Conservation (phyloP, 371 early-diverging fungal species). For the Mucor mucedo region DNA sequence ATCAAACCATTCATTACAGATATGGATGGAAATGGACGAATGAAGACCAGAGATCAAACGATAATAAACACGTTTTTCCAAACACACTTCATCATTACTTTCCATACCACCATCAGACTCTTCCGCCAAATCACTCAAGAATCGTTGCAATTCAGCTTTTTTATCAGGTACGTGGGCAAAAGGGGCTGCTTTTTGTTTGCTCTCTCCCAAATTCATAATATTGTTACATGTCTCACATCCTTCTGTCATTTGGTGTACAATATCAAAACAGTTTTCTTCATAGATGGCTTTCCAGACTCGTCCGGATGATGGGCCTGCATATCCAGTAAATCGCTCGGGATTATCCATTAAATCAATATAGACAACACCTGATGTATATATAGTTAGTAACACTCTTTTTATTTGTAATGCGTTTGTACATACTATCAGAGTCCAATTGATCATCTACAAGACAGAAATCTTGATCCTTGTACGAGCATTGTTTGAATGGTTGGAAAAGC, state of each 20-base stretch:
- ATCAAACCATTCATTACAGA: constrained; percentile 92
- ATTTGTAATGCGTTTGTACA: background rate
- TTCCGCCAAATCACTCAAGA: constrained; percentile 58
- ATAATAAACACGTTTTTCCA: constrained; percentile 94
- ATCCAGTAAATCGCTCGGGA: constrained; percentile 97
- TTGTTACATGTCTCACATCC: constrained; percentile 54
- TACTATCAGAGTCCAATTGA: constrained; percentile 56
- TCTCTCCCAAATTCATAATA: constrained; percentile 31
- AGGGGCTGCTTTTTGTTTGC: constrained; percentile 30
- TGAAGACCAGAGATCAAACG: constrained; percentile 93
- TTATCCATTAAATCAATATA: constrained; percentile 91
- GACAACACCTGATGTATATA: constrained; percentile 62
- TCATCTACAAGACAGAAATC: constrained; percentile 94
- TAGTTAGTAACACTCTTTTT: background rate
- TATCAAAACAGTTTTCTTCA: constrained; percentile 93
- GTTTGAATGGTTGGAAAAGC: constrained; percentile 57
- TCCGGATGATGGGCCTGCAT: constrained; percentile 86
- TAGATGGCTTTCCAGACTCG: constrained; percentile 96
- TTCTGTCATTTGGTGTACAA: constrained; percentile 67
- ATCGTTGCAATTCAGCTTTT: constrained; percentile 39
- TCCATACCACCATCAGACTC: constrained; percentile 39
- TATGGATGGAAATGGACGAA: constrained; percentile 96
- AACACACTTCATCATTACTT: constrained; percentile 65
- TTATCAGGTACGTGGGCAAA: constrained; percentile 42
- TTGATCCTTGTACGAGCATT: constrained; percentile 72